phyloP scores from a whole-genome alignment of 768 basidiomycete genomes.

The Tephrocybe sp. region DNA sequence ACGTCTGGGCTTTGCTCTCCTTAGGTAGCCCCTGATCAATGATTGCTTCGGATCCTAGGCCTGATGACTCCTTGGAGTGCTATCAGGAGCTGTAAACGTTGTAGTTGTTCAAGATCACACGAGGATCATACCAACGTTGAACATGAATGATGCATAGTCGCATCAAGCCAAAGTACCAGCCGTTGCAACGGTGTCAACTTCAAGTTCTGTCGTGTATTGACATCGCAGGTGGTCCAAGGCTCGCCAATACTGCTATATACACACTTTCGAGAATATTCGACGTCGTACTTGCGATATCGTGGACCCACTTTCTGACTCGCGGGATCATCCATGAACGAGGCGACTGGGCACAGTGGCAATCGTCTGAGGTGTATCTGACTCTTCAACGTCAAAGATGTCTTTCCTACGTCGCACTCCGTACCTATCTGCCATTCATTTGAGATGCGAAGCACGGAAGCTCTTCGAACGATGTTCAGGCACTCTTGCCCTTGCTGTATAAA shows the following conservation, averaged over 20 bases:
- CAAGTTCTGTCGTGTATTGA: background rate
- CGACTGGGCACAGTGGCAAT: background rate
- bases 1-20: no score
- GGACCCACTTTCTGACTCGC: no score
- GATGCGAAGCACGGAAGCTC: conserved; percentile 17
- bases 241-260: no score
- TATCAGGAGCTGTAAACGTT: no score
- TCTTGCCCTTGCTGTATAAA: conserved; percentile 19
- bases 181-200: background rate
- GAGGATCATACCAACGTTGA: background rate
- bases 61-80: no score
- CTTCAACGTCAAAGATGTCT: conserved; percentile 3
- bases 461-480: conserved; percentile 16
- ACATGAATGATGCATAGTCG: background rate
- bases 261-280: no score
- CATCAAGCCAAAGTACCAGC: background rate
- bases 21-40: no score
- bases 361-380: conserved; percentile 10
- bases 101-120: no score
- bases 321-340: background rate
- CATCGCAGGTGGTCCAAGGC: background rate
- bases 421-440: conserved; percentile 26
- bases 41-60: no score
- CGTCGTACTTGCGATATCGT: no score
- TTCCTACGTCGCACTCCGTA: conserved; percentile 20